A percentile compares a stretch with the other conserved stretches of the same genome.
Evolutionary conservation across 129 eudicot species (phyloP).

Genomic region (sunflower (Helianthus annuus)): HanXRQr2.0-SUNRISE NC_035441.2:11723783-11724282

Average conservation of each 20-base stretch:
- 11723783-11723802: background rate
- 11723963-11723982: no score
- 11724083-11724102: conserved; percentile 11
- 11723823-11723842: background rate
- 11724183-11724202: no score
- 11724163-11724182: conserved; percentile 15
- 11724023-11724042: background rate
- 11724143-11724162: background rate
- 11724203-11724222: no score
- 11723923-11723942: background rate
- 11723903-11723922: background rate
- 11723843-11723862: background rate
- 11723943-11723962: conserved; percentile 1
- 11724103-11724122: conserved; percentile 8
- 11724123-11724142: background rate
- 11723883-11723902: conserved; percentile 14
- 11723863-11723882: background rate
- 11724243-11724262: no score
- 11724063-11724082: background rate
- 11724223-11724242: no score
- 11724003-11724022: background rate
- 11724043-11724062: background rate
- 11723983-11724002: background rate
- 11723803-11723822: background rate
- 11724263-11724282: no score